Evolutionary conservation across 1,284 basidiomycete genomes (phyloP).

Genomic region (Moesziomyces globuligerus): DNA sequence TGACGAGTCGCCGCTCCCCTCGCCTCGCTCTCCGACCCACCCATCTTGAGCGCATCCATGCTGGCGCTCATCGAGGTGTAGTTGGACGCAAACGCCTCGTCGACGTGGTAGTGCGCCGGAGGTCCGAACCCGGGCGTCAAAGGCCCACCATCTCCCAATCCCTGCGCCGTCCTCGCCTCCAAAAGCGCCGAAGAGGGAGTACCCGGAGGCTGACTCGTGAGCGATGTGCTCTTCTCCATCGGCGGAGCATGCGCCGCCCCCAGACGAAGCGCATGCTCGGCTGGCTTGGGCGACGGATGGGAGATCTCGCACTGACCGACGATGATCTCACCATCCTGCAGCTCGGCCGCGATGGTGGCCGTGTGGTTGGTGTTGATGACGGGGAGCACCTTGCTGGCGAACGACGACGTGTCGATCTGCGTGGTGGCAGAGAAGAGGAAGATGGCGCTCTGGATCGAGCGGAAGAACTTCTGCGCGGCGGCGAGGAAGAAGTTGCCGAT

Average conservation of each 20-base stretch:
- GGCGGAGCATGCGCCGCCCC: background rate
- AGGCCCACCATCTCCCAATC: constrained; percentile 17
- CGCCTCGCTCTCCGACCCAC: constrained; percentile 1
- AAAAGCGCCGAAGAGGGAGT: constrained; percentile 55
- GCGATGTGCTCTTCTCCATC: constrained; percentile 3
- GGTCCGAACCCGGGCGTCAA: constrained; percentile 41
- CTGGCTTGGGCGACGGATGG: constrained; percentile 74
- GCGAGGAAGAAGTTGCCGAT: constrained; percentile 64
- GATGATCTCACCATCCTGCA: constrained; percentile 79
- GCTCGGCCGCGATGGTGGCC: constrained; percentile 94
- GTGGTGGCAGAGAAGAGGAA: constrained; percentile 95
- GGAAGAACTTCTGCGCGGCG: constrained; percentile 62
- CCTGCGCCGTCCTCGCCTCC: constrained; percentile 3
- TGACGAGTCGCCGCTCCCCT: background rate
- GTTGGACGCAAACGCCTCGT: constrained; percentile 25
- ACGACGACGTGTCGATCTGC: constrained; percentile 69
- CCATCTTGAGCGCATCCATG: constrained; percentile 9
- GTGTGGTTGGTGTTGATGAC: constrained; percentile 94
- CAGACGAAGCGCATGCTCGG: background rate
- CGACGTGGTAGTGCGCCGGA: constrained; percentile 32
- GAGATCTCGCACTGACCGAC: constrained; percentile 98
- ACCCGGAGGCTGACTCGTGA: constrained; percentile 20
- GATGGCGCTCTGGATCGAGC: constrained; percentile 79
- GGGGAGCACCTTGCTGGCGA: constrained; percentile 77
- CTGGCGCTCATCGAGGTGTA: constrained; percentile 36